A percentile compares a stretch with the other conserved stretches of the same genome.
phyloP scores from a whole-genome alignment of 176 grass and related monocot species.

The Cenchrus fungigraminus region DNA sequence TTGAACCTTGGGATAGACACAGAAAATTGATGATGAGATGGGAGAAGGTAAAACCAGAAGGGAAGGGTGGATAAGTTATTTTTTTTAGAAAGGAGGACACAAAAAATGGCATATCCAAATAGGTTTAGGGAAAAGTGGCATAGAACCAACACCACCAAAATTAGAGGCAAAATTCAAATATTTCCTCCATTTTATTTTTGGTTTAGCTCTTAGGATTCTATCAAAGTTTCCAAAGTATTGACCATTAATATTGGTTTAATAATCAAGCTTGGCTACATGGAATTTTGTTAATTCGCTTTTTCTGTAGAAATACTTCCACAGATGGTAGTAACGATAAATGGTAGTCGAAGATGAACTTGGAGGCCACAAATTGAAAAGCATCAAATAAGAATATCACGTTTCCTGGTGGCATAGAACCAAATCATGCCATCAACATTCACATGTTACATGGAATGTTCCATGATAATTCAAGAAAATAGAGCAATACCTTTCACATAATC shows the following conservation, averaged over 20 bases:
- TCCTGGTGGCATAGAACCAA: neutral
- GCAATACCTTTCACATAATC: neutral
- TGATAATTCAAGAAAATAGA: slow-evolving; percentile 23
- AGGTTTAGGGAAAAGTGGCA: neutral
- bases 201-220: neutral
- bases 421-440: neutral
- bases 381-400: neutral
- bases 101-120: neutral
- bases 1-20: neutral
- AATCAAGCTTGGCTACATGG: neutral
- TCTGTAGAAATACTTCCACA: neutral
- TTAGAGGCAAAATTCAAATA: neutral
- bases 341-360: neutral
- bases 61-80: neutral
- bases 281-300: neutral
- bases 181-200: neutral
- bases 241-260: slow-evolving; percentile 3
- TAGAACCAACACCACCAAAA: neutral
- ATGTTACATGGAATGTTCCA: neutral
- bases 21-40: neutral
- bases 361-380: neutral
- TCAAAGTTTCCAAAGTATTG: neutral
- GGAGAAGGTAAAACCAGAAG: neutral
- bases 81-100: neutral
- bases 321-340: neutral